Evolutionary conservation across 257 asterid genomes (phyloP), one percentile per base, ranked within the genome.

Genomic region (Jacaranda mimosifolia): DNA sequence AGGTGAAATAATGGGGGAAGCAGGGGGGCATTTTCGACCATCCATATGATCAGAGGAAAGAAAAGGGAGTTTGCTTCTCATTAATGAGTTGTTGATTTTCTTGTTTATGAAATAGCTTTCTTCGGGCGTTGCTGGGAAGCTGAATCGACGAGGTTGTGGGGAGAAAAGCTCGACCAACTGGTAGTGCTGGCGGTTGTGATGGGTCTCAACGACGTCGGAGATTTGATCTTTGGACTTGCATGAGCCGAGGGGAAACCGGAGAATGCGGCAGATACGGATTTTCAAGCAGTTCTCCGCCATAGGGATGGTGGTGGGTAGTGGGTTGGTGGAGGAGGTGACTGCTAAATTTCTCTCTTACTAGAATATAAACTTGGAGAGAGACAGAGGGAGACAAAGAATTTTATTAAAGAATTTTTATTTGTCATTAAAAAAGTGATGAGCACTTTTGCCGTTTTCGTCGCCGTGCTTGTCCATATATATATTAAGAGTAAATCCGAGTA

Each of bases 1-100:
- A 9, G 87, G 89, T 3, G 87, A 65, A 46, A 63, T 56, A 51
- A 76, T 75, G 49, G 92, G 94, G 17, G 92, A 83, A 0, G 64
- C 88, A 11, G 89, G 94, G 38, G 92, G 92, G 75, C 90, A 87
- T 45, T 75, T 86, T 14, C 82, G 89, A 17, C 92, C 91, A 46
- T 75, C 85, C 14, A 46, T 7, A 2, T 9, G 6, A 8, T 40
- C 63, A 18, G 72, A 57, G 19, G 80, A 62, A 5, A 49, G 76
- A 3, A 53, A 4, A 0, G 57, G 39, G 66, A n/a, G 7, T 11
- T 21, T 52, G 60, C 46, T 26, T 26, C 36, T 38, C 1, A 7
- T 60, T 5, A 63, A 3, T 19, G 40, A 56, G 59, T 4, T 53
- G 59, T 5, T 53, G 19, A 17, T 57, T 19, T 57, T 57, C 36